Conservation (phyloP, 768 basidiomycete genomes). For the Fistulinella prunicolor region DNA sequence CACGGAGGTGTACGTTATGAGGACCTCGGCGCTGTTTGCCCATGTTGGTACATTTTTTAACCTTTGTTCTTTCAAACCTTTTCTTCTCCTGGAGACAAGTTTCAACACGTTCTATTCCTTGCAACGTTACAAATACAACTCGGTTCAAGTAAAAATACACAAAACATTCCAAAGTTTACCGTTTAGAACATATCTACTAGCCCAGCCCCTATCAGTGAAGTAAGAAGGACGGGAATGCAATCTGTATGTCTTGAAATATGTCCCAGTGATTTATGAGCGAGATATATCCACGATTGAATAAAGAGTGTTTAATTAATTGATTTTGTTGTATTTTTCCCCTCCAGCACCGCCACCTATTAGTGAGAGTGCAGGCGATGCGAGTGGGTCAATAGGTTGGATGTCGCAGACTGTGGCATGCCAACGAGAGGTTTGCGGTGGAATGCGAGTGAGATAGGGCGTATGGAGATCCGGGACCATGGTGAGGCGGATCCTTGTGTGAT, state of each 20-base stretch:
- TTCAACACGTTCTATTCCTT: constrained; percentile 2
- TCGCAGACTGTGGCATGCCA: constrained; percentile 14
- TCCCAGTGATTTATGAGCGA: constrained; percentile 14
- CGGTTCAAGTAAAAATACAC: constrained; percentile 22
- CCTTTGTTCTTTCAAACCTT: background rate
- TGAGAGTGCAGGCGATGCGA: constrained; percentile 3
- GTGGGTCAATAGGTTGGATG: constrained; percentile 8
- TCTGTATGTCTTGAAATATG: constrained; percentile 11
- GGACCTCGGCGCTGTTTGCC: constrained; percentile 15
- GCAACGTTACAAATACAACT: constrained; percentile 22
- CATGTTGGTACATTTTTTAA: constrained; percentile 15
- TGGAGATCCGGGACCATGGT: constrained; percentile 3
- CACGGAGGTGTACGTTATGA: background rate
- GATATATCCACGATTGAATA: constrained; percentile 16
- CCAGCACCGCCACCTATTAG: too few relatives aligned
- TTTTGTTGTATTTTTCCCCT: constrained; percentile 5
- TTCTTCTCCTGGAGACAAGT: background rate
- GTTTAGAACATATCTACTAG: constrained; percentile 4
- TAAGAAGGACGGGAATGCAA: constrained; percentile 4
- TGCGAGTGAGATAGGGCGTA: constrained; percentile 1
- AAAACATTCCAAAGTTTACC: constrained; percentile 1
- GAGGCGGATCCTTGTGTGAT: constrained; percentile 13
- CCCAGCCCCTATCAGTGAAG: constrained; percentile 10
- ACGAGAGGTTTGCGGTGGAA: constrained; percentile 10
- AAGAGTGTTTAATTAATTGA: constrained; percentile 14